A percentile compares a stretch with the other conserved stretches of the same genome.
Conservation (phyloP, 495 filamentous ascomycete genomes). For the Pyrenopolyporus hunteri region DNA sequence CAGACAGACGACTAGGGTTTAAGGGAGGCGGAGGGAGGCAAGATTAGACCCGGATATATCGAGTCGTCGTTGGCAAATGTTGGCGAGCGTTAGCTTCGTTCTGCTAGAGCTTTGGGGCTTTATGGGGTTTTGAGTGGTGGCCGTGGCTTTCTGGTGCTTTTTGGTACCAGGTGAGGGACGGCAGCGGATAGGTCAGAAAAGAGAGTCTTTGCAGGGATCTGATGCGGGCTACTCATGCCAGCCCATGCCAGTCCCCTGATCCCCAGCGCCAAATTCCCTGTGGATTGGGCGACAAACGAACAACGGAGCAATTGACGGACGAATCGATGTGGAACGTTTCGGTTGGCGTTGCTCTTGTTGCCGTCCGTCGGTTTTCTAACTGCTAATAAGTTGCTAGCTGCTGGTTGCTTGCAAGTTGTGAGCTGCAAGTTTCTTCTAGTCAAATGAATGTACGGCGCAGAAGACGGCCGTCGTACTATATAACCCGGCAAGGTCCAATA, state of each 20-base stretch:
- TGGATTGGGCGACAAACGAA: constrained; percentile 30
- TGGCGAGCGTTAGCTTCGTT: background rate
- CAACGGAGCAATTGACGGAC: constrained; percentile 8
- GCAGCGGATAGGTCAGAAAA: constrained; percentile 18
- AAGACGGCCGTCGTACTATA: background rate
- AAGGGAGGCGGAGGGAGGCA: background rate
- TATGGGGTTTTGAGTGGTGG: constrained; percentile 18
- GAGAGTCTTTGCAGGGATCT: constrained; percentile 24
- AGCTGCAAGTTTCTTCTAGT: constrained; percentile 1
- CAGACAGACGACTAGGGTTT: background rate
- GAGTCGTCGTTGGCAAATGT: constrained; percentile 23
- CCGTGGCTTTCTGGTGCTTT: constrained; percentile 2
- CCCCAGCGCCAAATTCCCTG: constrained; percentile 29
- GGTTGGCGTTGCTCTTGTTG: background rate
- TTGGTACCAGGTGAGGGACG: constrained; percentile 5
- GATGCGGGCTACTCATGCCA: constrained; percentile 16
- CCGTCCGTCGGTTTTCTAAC: no score
- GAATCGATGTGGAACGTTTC: constrained; percentile 13
- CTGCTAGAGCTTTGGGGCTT: constrained; percentile 10
- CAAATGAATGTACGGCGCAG: background rate
- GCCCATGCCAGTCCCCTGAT: constrained; percentile 7
- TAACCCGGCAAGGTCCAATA: no score
- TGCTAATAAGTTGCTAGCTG: no score
- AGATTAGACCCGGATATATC: constrained; percentile 11
- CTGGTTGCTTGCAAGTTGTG: background rate